Percentiles rank a stretch among this genome's conserved stretches.
These are phyloP conservation scores for Tripterygium wilfordii DNA, from an alignment of 177 flowering plant genomes.

Conservation along the genomic window DNA sequence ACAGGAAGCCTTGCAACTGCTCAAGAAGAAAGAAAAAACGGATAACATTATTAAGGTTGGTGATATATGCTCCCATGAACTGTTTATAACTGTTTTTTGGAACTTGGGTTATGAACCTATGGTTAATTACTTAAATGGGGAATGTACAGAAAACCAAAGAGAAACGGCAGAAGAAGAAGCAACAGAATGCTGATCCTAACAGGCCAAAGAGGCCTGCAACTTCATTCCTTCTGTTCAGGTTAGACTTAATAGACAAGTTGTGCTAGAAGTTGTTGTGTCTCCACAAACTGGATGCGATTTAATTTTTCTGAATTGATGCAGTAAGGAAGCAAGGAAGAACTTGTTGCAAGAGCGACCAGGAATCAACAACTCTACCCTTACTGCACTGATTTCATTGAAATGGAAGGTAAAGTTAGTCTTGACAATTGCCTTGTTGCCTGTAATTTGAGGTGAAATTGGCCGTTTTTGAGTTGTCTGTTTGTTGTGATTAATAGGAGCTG, in stretches of 20 bases:
- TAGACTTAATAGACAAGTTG: neutral
- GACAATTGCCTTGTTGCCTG: neutral
- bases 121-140: too few species aligned
- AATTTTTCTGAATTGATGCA: conserved; percentile 14
- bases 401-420: conserved; percentile 59
- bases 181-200: conserved; percentile 66
- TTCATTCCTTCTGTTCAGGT: conserved; percentile 81
- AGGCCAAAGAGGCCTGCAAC: conserved; percentile 89
- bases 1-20: conserved; percentile 89
- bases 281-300: too few species aligned
- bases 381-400: conserved; percentile 74
- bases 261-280: too few species aligned
- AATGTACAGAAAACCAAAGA: conserved; percentile 64
- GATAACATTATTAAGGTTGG: conserved; percentile 73
- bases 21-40: conserved; percentile 89
- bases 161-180: conserved; percentile 52
- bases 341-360: conserved; percentile 57
- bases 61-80: neutral
- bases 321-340: conserved; percentile 73
- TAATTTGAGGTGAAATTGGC: too few species aligned
- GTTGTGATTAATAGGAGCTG: conserved; percentile 44
- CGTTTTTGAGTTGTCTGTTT: neutral
- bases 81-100: neutral
- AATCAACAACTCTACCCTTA: conserved; percentile 52
- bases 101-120: neutral